phyloP scores from a whole-genome alignment of 805 yeast genomes.

The Yarrowia hollandica region DNA sequence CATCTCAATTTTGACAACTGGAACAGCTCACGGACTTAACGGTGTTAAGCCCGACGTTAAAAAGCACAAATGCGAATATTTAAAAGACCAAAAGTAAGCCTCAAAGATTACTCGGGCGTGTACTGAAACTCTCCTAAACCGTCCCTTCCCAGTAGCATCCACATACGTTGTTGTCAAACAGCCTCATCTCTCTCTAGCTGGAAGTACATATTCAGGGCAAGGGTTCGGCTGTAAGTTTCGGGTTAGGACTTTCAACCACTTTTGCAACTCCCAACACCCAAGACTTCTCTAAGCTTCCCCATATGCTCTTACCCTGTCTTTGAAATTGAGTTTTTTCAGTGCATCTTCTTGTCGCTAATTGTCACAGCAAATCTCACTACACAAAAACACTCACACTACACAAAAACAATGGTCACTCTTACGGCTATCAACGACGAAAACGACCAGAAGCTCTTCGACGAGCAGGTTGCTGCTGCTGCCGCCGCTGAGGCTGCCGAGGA shows the following conservation, averaged over 20 bases:
- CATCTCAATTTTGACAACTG: no score
- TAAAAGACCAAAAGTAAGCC: no score
- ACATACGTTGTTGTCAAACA: no score
- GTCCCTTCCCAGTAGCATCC: no score
- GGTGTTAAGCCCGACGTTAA: no score
- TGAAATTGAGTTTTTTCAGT: conserved; percentile 25
- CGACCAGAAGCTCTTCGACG: conserved; percentile 44
- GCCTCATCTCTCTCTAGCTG: no score
- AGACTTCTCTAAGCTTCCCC: conserved; percentile 3
- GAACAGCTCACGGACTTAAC: no score
- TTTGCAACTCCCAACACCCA: not conserved
- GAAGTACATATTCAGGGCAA: no score
- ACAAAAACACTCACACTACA: not conserved
- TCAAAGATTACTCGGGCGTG: no score
- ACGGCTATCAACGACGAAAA: conserved; percentile 58
- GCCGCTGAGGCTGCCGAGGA: conserved; percentile 44
- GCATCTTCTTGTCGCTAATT: not conserved
- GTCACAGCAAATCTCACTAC: conserved; percentile 10
- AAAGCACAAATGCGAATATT: no score
- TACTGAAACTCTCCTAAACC: no score
- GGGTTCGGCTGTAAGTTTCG: no score
- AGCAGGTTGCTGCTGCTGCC: conserved; percentile 39
- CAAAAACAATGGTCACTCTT: conserved; percentile 63
- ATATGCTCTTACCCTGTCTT: conserved; percentile 20
- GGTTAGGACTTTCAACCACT: not conserved